Percentiles rank a stretch among this genome's conserved stretches.
Conservation (phyloP, 73 alveolate genomes). For the Paramecium biaurelia region DNA sequence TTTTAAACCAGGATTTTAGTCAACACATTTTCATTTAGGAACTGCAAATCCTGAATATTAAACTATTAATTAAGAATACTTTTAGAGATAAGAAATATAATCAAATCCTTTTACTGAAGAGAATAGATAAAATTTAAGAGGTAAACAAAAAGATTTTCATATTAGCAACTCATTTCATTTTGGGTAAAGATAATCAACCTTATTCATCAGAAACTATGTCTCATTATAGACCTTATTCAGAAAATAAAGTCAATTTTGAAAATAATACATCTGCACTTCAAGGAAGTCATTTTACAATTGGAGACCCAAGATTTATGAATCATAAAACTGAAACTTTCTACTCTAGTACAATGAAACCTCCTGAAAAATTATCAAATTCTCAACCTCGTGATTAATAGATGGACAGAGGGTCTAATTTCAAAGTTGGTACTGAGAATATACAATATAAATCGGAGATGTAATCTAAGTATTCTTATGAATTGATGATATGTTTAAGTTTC, state of each 20-base stretch:
- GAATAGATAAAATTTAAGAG: slow-evolving; percentile 16
- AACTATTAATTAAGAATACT: slow-evolving; percentile 27
- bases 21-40: slow-evolving; percentile 11
- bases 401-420: slow-evolving; percentile 46
- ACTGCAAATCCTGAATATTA: not conserved
- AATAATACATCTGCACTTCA: not conserved
- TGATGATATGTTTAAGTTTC: not conserved
- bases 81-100: not conserved
- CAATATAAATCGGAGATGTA: not conserved
- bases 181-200: not conserved
- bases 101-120: slow-evolving; percentile 42
- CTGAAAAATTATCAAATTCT: not conserved
- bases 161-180: slow-evolving; percentile 38
- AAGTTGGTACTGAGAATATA: not conserved
- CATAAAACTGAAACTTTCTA: not conserved
- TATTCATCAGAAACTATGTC: slow-evolving; percentile 3
- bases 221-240: slow-evolving; percentile 35
- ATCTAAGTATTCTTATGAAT: not conserved
- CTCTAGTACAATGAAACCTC: not conserved
- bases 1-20: not conserved
- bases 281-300: slow-evolving; percentile 35
- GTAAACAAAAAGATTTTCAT: not conserved
- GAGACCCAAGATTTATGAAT: slow-evolving; percentile 54
- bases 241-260: not conserved
- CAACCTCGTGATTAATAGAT: not conserved